Base-by-base conservation (phyloP, 2,329 filamentous ascomycete species). In the Lasiodiplodia sp. region DNA sequence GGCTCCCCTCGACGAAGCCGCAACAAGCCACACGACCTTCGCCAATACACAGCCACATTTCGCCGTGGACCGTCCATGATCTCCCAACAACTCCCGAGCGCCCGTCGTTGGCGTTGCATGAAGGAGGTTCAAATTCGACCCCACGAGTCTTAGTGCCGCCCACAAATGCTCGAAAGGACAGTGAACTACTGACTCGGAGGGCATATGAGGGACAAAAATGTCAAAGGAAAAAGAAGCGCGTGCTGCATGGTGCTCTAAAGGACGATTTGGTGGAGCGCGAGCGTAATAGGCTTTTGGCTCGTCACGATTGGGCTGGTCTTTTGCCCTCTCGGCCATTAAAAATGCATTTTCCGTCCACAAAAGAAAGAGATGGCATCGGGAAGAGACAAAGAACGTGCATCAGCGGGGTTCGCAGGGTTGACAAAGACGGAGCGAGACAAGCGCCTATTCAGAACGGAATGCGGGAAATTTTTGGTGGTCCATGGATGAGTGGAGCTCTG, bases 261-360 rank as follows among this genome's bases (percentile, higher is more conserved):
- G 74, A 79, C 53, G 74, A 66, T 18, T 16, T 47, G 18, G 51
- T 66, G 21, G 21, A 56, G 25, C 51, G 71, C 7, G 75, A 74
- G 38, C 77, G 71, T 68, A 73, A 71, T 62, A 72, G 74, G 47
- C 72, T 80, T 16, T 69, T 81, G 23, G 70, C 70, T 53, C 75
- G 74, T 65, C 70, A 63, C 38, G 77, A 81, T 55, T 81, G 79
- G 79, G 73, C 74, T 23, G 78, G 78, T 4, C 69, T 80, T 11
- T 70, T 70, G 31, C 70, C 72, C 12, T 75, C 76, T 10, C 74
- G 71, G 57, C 76, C 77, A 38, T 68, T 77, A 25, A 70, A 71
- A n/a, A 73, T 79, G 71, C 72, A 71, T 5, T 78, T 75, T 66
- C 28, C 65, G 40, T 72, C 75, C 1, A 69, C 64, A 60, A 73